Evolutionary conservation across 2,329 filamentous ascomycete genomes (phyloP).

Genomic region (Penicillium sp.): DNA sequence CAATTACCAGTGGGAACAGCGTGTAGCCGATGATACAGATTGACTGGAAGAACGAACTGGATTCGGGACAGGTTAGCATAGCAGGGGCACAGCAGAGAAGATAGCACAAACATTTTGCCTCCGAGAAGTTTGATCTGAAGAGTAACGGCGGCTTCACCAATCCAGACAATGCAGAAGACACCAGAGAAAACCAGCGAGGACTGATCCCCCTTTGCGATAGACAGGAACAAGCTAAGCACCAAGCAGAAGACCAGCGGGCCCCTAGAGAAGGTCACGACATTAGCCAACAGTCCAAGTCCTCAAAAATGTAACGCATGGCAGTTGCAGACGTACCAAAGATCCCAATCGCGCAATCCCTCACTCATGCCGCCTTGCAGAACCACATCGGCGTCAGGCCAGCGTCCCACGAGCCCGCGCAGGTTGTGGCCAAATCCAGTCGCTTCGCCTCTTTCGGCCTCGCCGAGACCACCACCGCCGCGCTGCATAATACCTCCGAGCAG

Average conservation of each 20-base stretch:
- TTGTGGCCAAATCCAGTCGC: constrained; percentile 44
- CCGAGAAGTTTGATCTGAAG: constrained; percentile 93
- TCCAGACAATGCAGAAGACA: constrained; percentile 94
- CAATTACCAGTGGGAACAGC: constrained; percentile 91
- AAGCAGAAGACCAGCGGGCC: constrained; percentile 92
- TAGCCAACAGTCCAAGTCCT: constrained; percentile 1
- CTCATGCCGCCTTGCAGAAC: constrained; percentile 69
- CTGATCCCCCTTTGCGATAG: constrained; percentile 73
- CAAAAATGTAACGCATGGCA: neutral
- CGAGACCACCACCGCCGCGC: constrained; percentile 50
- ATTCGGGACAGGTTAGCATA: constrained; percentile 2
- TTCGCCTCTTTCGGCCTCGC: constrained; percentile 54
- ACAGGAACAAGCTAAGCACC: constrained; percentile 78
- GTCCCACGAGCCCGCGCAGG: constrained; percentile 52
- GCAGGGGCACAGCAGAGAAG: neutral
- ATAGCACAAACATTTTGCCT: constrained; percentile 78
- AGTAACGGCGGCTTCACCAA: constrained; percentile 95
- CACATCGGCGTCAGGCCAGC: constrained; percentile 63
- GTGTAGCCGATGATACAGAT: constrained; percentile 98
- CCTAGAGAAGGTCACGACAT: constrained; percentile 41
- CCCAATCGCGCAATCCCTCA: constrained; percentile 89
- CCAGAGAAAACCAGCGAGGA: constrained; percentile 88
- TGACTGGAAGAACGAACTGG: constrained; percentile 92
- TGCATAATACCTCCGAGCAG: constrained; percentile 65
- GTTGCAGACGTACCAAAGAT: constrained; percentile 63